Evolutionary conservation across 495 filamentous ascomycete genomes (phyloP), one percentile per base, ranked within the genome.

Genomic region (Annulohypoxylon stygium): DNA sequence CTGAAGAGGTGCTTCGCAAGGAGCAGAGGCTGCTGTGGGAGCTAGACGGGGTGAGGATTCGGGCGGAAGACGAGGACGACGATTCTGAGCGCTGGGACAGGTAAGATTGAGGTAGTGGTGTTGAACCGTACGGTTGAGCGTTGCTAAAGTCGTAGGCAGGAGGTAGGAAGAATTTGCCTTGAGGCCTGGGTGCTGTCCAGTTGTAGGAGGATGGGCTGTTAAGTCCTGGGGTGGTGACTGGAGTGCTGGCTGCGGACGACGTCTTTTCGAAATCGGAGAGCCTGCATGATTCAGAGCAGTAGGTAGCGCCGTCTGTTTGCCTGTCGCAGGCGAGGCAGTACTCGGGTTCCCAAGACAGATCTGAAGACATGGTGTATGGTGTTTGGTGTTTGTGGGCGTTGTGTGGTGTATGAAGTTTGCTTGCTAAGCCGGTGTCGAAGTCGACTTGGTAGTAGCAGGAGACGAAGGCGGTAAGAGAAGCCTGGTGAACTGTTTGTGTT

Each of bases 301-400:
- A 98, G 75, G 88, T 89, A 69, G 87, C 87, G 69, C 91, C 92
- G 58, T 88, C 87, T 64, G 91, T 96, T 81, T 97, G 93, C 80
- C 90, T 89, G 82, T 98, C 95, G 86, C 95, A 98, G 85, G 91
- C 90, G 67, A 98, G 90, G 84, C 95, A 98, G 88, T 93, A 97
- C 81, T 97, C 93, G 72, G 90, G 92, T 71, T 91, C 93, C 94
- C 95, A 98, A 16, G 77, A 79, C 79, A 93, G 91, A 73, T 92
- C 88, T 84, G 90, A 90, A 75, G 84, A 85, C 84, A 87, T 86
- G 73, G 78, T 84, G 79, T 36, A 53, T 60, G 58, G 25, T 72
- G 64, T 74, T 53, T 65, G 60, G 59, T 65, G 60, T 75, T 54
- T 3, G 72, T 70, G 60, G 39, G 20, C 20, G 20, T 23, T 34